Evolutionary conservation across 2,329 filamentous ascomycete species (phyloP).

Genomic region (Fusarium haematococcum): DNA sequence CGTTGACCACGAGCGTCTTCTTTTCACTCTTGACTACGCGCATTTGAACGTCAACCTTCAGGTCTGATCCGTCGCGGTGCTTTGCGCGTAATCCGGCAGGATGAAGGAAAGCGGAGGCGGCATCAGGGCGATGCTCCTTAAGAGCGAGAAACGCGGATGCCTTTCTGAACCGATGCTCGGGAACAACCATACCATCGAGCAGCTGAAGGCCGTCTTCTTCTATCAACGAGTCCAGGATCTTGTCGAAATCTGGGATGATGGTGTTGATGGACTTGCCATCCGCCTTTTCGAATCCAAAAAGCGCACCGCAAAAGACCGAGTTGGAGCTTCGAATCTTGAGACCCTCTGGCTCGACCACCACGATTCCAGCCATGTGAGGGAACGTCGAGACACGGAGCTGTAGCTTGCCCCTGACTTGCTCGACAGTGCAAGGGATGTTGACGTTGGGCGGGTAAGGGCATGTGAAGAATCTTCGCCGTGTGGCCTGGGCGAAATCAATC

Average conservation of each 20-base stretch:
- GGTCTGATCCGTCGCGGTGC: conserved; percentile 90
- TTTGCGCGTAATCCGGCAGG: conserved; percentile 86
- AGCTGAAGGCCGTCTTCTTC: conserved; percentile 88
- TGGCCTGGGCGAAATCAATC: conserved; percentile 82
- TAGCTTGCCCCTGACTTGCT: conserved; percentile 75
- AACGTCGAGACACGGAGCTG: conserved; percentile 91
- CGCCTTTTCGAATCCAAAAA: conserved; percentile 89
- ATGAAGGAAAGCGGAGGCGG: conserved; percentile 80
- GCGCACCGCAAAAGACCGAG: conserved; percentile 89
- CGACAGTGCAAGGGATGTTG: conserved; percentile 86
- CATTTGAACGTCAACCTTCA: conserved; percentile 97
- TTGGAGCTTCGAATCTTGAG: conserved; percentile 92
- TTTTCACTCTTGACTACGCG: conserved; percentile 92
- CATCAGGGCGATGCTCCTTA: conserved; percentile 84
- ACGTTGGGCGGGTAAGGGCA: conserved; percentile 81
- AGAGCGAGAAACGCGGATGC: conserved; percentile 87
- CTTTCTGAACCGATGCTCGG: conserved; percentile 94
- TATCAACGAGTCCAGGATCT: conserved; percentile 81
- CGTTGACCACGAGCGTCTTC: conserved; percentile 68
- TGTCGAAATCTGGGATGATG: conserved; percentile 88
- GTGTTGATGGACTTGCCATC: conserved; percentile 84
- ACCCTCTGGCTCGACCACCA: conserved; percentile 85
- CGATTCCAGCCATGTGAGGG: conserved; percentile 96
- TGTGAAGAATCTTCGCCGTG: conserved; percentile 82
- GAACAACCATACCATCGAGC: conserved; percentile 94